Evolutionary conservation across 345 rosid species (phyloP), one percentile per base, ranked within the genome.

Genomic region (Erysimum cheiranthoides): DNA sequence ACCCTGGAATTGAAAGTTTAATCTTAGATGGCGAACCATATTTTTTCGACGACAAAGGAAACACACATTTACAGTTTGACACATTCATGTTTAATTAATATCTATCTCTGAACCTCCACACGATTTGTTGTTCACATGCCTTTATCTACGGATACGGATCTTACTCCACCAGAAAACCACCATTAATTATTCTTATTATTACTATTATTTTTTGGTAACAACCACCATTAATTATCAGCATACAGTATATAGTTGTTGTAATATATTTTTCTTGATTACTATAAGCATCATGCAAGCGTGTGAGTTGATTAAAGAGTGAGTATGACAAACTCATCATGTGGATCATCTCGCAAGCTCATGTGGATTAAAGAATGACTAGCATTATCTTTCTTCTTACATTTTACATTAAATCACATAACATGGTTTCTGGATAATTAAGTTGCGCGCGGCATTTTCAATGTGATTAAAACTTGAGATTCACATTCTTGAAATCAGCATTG

Each of bases 91-190:
- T 59, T 59, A 21, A 34, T 8, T 17, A 35, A 17, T 6, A 1
- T 58, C 27, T 54, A 14, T 54, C 60, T 56, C 11, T 56, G 6
- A 36, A 60, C 64, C n/a, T 36, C 16, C 64, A 60, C 64, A 17
- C n/a, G 42, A 4, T 60, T 32, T 58, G 42, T 58, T 58, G 42
- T 58, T 58, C 64, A 35, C 35, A 61, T 61, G 66, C 34, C 66
- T 21, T 39, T 5, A 61, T 21, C 34, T 21, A 39, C 32, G 18
- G 34, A 13, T 39, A 61, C 5, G 35, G 66, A 61, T 61, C 50
- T 61, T 59, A 9, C 62, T 36, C 28, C 64, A 10, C 30, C 45
- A 3, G 1, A 59, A 59, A 36, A 35, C 6, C 45, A 12, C 46
- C 46, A 40, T 40, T 21, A 21, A 21, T 21, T 21, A 21, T 21